Conservation (phyloP, 2,329 filamentous ascomycete genomes). For the Leptoxyphium fumago region DNA sequence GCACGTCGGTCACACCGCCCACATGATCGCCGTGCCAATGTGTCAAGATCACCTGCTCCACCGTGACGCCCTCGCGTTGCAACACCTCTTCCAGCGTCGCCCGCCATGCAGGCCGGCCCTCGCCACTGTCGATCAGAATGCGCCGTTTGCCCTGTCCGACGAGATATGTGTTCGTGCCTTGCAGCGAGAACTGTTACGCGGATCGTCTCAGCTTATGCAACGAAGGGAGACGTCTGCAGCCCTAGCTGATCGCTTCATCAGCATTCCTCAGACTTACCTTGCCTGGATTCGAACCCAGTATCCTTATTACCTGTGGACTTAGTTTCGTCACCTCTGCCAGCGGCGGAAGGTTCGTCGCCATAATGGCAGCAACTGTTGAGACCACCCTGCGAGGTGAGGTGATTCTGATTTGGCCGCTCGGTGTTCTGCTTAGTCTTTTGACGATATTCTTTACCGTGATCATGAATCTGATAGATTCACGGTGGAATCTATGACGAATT, state of each 20-base stretch:
- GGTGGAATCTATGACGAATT: no score
- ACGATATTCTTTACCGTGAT: no score
- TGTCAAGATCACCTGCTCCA: slow-evolving; percentile 62
- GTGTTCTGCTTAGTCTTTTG: no score
- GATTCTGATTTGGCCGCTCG: no score
- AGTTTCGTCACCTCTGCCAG: slow-evolving; percentile 65
- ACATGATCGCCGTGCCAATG: slow-evolving; percentile 90
- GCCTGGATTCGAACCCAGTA: slow-evolving; percentile 80
- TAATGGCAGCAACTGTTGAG: slow-evolving; percentile 1
- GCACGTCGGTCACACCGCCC: slow-evolving; percentile 57
- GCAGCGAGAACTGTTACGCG: slow-evolving; percentile 41
- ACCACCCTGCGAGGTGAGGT: no score
- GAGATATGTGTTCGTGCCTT: slow-evolving; percentile 89
- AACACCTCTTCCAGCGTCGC: slow-evolving; percentile 50
- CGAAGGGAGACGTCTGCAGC: not conserved
- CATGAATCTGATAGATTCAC: no score
- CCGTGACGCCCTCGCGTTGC: slow-evolving; percentile 48
- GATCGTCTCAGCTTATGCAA: not conserved
- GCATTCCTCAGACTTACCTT: slow-evolving; percentile 44
- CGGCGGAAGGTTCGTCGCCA: slow-evolving; percentile 32
- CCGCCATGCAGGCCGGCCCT: slow-evolving; percentile 65
- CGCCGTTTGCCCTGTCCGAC: slow-evolving; percentile 59
- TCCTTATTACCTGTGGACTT: slow-evolving; percentile 62
- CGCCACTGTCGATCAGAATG: slow-evolving; percentile 79
- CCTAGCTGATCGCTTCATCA: not conserved